A percentile compares a stretch with the other conserved stretches of the same genome.
phyloP scores from a whole-genome alignment of 2,329 filamentous ascomycete genomes.

The Didymellaceae sp. region DNA sequence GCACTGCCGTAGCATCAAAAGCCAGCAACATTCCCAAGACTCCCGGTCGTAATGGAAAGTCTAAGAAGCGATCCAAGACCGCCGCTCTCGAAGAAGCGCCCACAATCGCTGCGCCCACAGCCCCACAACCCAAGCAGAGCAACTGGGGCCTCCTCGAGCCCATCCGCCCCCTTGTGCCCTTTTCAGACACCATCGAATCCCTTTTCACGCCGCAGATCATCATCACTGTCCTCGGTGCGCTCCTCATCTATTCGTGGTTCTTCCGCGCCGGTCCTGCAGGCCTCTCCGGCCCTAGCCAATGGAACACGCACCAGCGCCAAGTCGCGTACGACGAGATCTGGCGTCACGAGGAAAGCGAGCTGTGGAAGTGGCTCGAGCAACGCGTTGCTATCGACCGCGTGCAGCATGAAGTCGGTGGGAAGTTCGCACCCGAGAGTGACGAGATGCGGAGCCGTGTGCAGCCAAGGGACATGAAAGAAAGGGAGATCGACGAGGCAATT shows the following conservation, averaged over 20 bases:
- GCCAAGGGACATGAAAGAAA: slow-evolving; percentile 67
- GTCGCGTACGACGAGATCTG: slow-evolving; percentile 94
- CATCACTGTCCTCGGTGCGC: slow-evolving; percentile 74
- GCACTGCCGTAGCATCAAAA: slow-evolving; percentile 72
- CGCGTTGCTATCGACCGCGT: slow-evolving; percentile 73
- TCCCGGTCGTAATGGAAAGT: slow-evolving; percentile 54
- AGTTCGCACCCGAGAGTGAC: slow-evolving; percentile 38
- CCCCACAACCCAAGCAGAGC: slow-evolving; percentile 40
- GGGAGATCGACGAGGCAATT: slow-evolving; percentile 81
- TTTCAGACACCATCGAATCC: slow-evolving; percentile 72
- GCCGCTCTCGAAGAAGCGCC: slow-evolving; percentile 55
- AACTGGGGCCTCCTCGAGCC: slow-evolving; percentile 85
- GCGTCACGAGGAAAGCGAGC: slow-evolving; percentile 82
- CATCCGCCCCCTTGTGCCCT: slow-evolving; percentile 72
- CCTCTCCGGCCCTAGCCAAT: slow-evolving; percentile 37
- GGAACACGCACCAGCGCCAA: slow-evolving; percentile 67
- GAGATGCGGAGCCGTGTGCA: slow-evolving; percentile 59
- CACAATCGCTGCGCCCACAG: slow-evolving; percentile 41
- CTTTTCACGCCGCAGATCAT: slow-evolving; percentile 79
- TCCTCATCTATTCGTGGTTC: slow-evolving; percentile 43
- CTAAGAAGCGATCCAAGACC: slow-evolving; percentile 66
- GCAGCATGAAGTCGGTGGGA: slow-evolving; percentile 31
- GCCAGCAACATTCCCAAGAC: slow-evolving; percentile 55
- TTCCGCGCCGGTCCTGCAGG: slow-evolving; percentile 43
- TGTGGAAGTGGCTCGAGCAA: slow-evolving; percentile 95